Evolutionary conservation across 768 basidiomycete species (phyloP).

Genomic region (Lentinula sp.): DNA sequence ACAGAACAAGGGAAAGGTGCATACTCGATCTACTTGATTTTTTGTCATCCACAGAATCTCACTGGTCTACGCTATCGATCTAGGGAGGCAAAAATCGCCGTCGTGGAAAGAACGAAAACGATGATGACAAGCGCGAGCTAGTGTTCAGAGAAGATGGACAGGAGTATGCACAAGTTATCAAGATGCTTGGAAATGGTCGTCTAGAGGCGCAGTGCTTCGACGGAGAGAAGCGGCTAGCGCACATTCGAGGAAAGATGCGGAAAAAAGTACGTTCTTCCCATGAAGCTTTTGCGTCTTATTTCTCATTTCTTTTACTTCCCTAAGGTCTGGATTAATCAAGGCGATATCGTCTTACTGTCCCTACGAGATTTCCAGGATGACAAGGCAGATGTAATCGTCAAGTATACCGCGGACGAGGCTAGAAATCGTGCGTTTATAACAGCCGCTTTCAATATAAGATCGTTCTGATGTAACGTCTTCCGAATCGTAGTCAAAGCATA

Average conservation of each 20-base stretch:
- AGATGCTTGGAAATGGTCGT: conserved; percentile 98
- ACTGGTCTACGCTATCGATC: conserved; percentile 1
- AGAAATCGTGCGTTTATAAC: conserved; percentile 51
- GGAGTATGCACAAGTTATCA: conserved; percentile 96
- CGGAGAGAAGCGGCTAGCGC: conserved; percentile 94
- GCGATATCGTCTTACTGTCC: conserved; percentile 92
- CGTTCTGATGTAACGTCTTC: too few species aligned
- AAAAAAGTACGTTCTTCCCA: conserved; percentile 71
- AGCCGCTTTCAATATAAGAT: not conserved
- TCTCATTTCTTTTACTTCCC: not conserved
- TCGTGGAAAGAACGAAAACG: conserved; percentile 99
- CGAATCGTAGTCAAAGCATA: conserved; percentile 78
- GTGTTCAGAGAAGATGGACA: conserved; percentile 99
- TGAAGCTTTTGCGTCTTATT: not conserved
- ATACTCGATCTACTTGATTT: conserved; percentile 4
- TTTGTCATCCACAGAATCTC: not conserved
- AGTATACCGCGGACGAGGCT: conserved; percentile 96
- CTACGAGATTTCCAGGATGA: conserved; percentile 98
- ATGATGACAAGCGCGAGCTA: conserved; percentile 96
- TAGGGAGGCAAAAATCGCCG: conserved; percentile 99
- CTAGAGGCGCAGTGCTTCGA: conserved; percentile 97
- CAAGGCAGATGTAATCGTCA: conserved; percentile 99
- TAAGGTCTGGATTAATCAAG: conserved; percentile 99
- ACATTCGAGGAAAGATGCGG: conserved; percentile 98
- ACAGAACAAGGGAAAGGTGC: conserved; percentile 74